Base-by-base conservation (phyloP, 495 filamentous ascomycete species). In the Lepraria neglecta region DNA sequence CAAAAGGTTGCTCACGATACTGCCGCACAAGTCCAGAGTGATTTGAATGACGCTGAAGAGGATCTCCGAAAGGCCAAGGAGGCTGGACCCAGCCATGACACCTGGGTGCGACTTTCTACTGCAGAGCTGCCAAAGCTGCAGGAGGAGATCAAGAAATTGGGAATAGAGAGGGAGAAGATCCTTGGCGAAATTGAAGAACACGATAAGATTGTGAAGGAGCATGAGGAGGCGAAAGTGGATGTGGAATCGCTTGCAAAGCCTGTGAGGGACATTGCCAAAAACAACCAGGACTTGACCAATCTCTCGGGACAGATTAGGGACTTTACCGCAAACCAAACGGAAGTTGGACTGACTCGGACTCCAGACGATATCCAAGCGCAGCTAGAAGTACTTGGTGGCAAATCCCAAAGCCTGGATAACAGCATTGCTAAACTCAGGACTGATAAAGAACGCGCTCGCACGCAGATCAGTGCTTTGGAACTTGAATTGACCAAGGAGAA, bases 311-410 rank as follows among this genome's bases (percentile, higher is more conserved):
- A 95, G 67, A 85, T 95, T 55, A 76, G 85, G 62, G 82, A 88
- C 55, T 77, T 91, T 33, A 76, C 81, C 12, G 80, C 81, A 9
- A 89, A 91, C 61, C 84, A 96, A 65, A 82, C 85, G 54, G 82
- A 86, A 17, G 73, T 78, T 63, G 82, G 84, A 3, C 67, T 79
- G 17, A 75, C 81, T 6, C 84, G 87, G 62, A 87, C 87, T 7
- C 74, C 90, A 19, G 87, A 96, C 55, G 89, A 95, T 63, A 89
- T 97, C 61, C 88, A 91, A 64, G 82, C 87, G 17, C 81, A 94
- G 55, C 83, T 89, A 58, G 80, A 82, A 24, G 70, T 75, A 31
- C 79, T 85, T 64, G 80, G 79, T n/a, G 90, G 91, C 62, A 83
- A 88, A 68, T 76, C 82, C 28, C 79, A 83, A 60, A 67, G 71